Conservation (phyloP, 2,329 filamentous ascomycete species). For the Claviceps arundinis region DNA sequence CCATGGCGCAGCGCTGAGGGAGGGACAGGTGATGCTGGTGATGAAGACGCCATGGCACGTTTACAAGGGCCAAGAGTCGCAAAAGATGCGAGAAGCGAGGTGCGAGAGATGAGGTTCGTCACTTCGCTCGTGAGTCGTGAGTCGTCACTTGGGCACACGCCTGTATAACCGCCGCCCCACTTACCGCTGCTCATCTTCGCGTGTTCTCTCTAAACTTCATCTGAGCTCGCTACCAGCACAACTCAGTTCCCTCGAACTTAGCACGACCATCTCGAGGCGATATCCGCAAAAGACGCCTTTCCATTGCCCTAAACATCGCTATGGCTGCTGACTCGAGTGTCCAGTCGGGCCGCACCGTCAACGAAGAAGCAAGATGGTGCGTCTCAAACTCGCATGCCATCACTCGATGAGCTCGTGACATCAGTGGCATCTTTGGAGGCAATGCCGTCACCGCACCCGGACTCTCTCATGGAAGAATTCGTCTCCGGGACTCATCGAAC, state of each 20-base stretch:
- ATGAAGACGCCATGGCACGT: too few species aligned
- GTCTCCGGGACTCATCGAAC: not conserved
- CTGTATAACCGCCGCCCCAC: not conserved
- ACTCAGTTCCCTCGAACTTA: not conserved
- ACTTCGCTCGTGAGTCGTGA: not conserved
- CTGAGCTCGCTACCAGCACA: not conserved
- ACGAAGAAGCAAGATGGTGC: slow-evolving; percentile 23
- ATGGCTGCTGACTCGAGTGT: slow-evolving; percentile 16
- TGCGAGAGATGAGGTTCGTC: not conserved
- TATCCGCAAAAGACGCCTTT: not conserved
- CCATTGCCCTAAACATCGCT: not conserved
- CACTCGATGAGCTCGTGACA: not conserved
- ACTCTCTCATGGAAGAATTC: not conserved
- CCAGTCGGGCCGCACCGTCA: slow-evolving; percentile 4
- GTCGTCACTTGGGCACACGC: too few species aligned
- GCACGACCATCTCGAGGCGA: too few species aligned
- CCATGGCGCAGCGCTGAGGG: slow-evolving; percentile 27
- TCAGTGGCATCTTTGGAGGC: too few species aligned
- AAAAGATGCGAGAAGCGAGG: not conserved
- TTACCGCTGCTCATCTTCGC: not conserved
- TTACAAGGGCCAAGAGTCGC: too few species aligned
- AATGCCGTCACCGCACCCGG: not conserved
- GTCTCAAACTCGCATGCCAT: slow-evolving; percentile 1
- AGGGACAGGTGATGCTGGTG: too few species aligned
- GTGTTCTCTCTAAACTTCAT: not conserved